Percentiles rank a stretch among this genome's conserved stretches.
These are phyloP conservation scores for Cocos nucifera DNA, from an alignment of 176 grass and related monocot genomes.

Conservation along the genomic window DNA sequence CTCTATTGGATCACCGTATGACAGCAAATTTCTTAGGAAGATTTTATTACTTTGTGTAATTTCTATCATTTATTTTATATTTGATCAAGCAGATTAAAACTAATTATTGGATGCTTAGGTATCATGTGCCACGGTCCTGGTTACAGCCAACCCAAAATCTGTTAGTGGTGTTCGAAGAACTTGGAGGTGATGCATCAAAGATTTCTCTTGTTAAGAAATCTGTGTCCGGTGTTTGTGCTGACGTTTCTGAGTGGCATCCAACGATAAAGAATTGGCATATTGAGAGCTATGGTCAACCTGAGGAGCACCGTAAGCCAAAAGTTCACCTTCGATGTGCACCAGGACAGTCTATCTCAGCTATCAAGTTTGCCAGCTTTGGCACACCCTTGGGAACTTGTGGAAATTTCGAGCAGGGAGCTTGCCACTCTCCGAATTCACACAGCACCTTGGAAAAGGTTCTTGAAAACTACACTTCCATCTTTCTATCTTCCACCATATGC, in stretches of 20 bases:
- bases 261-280: slow-evolving; percentile 79
- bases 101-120: slow-evolving; percentile 43
- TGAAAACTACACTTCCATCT: background rate
- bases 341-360: slow-evolving; percentile 81
- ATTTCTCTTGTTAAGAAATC: slow-evolving; percentile 70
- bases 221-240: slow-evolving; percentile 83
- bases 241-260: slow-evolving; percentile 91
- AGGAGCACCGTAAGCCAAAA: slow-evolving; percentile 39
- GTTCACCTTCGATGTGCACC: slow-evolving; percentile 68
- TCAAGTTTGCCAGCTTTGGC: slow-evolving; percentile 95
- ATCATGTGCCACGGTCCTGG: slow-evolving; percentile 94
- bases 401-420: slow-evolving; percentile 74
- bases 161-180: slow-evolving; percentile 88
- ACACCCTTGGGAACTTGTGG: slow-evolving; percentile 84
- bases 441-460: slow-evolving; percentile 67
- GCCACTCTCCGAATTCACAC: slow-evolving; percentile 68
- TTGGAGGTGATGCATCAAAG: slow-evolving; percentile 76
- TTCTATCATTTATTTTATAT: too few species aligned
- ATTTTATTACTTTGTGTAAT: too few species aligned
- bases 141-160: slow-evolving; percentile 74
- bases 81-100: background rate
- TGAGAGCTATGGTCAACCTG: slow-evolving; percentile 47
- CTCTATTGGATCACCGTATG: too few species aligned
- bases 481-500: background rate
- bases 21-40: too few species aligned